Conservation (phyloP, 306 rosid species). For the Prunus mume region DNA sequence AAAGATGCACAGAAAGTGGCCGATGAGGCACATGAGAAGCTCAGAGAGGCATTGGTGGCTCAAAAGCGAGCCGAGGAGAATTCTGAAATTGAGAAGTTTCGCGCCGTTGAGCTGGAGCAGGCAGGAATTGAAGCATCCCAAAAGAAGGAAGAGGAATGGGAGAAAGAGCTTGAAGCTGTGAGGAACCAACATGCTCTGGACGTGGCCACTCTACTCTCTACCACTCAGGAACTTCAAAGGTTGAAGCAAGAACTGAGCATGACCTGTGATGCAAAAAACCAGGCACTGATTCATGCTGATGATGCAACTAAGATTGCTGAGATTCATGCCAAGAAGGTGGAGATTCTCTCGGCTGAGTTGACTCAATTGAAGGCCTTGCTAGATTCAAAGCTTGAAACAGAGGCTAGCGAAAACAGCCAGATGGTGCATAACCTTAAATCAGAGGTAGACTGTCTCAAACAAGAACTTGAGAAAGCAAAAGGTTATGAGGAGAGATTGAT, state of each 20-base stretch:
- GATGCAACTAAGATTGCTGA: conserved; percentile 92
- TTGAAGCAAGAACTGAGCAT: conserved; percentile 70
- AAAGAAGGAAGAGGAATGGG: conserved; percentile 87
- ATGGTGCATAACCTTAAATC: conserved; percentile 44
- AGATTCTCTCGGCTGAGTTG: conserved; percentile 71
- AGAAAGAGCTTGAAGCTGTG: conserved; percentile 74
- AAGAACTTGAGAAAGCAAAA: conserved; percentile 60
- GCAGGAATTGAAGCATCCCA: conserved; percentile 83
- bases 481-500: conserved; percentile 45
- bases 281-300: conserved; percentile 87
- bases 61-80: conserved; percentile 82
- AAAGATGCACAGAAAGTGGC: conserved; percentile 73
- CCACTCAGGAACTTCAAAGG: conserved; percentile 82
- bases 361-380: conserved; percentile 61
- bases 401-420: conserved; percentile 55
- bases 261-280: conserved; percentile 92
- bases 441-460: conserved; percentile 59
- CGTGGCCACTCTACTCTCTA: conserved; percentile 69
- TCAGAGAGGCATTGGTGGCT: conserved; percentile 80
- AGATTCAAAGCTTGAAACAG: conserved; percentile 70
- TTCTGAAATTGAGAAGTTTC: conserved; percentile 94
- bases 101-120: conserved; percentile 93
- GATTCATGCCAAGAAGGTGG: conserved; percentile 74
- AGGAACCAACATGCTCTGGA: conserved; percentile 86
- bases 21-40: conserved; percentile 83